Base-by-base conservation (phyloP, 192 early-diverging fungal species). In the Coemansia sp. region DNA sequence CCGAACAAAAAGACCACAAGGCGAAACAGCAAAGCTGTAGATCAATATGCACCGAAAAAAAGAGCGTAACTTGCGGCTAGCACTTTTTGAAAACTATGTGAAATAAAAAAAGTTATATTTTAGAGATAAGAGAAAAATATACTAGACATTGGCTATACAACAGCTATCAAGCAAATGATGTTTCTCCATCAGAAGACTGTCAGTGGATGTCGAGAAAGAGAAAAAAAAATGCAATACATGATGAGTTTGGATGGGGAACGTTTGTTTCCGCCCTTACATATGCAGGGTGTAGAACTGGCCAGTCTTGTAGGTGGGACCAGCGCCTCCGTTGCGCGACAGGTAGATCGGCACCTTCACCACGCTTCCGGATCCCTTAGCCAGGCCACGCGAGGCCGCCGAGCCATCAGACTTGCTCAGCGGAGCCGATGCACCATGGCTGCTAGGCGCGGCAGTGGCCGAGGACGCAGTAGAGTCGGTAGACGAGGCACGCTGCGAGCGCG, bases 241-340 rank as follows among this genome's bases (percentile, higher is more conserved):
- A 44, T 18, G 43, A 44, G 43, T 44, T 44, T 12, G 13, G 43
- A 12, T 12, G 49, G 49, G 49, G 49, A 16, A 44, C 43, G 43
- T 16, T 16, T 44, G 49, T 22, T 52, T 52, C 49, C 49, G 11
- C 49, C 44, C 55, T 29, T 73, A 78, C 60, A 70, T 24, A 64
- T 78, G 81, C 67, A 84, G 43, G 16, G 77, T 73, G 68, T 76
- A 84, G 46, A 79, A 79, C 74, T 84, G 81, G 47, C 81, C 81
- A 3, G 81, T 84, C 62, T 84, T 84, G 74, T 62, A 84, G 18
- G 76, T 79, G 8, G 81, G 81, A 4, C 81, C 81, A 36, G 77
- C 64, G 29, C 81, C 81, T 38, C 77, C 68, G 52, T 75, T 79
- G 60, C 81, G 67, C 52, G 81, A 76, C 46, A 84, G 51, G 47